Percentiles rank a stretch among this genome's conserved stretches.
phyloP scores from a whole-genome alignment of 164 flowering plant species.

The Hamamelis virginiana region DNA sequence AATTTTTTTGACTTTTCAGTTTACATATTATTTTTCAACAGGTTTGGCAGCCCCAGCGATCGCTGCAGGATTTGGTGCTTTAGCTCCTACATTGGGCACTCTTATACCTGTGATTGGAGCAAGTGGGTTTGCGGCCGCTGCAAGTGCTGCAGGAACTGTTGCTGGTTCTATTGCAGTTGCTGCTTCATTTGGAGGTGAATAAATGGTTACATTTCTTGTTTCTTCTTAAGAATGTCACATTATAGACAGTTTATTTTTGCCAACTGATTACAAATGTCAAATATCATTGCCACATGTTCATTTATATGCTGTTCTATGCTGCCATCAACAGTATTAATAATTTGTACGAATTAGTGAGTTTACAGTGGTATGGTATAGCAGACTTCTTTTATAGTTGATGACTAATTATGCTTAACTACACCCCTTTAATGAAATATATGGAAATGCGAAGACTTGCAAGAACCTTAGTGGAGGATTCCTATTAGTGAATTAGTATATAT shows the following conservation, averaged over 20 bases:
- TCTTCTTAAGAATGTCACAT: background rate
- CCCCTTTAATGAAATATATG: too few species aligned
- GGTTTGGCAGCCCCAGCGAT: slow-evolving; percentile 99
- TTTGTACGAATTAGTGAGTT: too few species aligned
- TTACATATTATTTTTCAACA: slow-evolving; percentile 30
- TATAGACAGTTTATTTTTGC: background rate
- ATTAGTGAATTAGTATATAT: too few species aligned
- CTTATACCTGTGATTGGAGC: slow-evolving; percentile 95
- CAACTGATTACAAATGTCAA: background rate
- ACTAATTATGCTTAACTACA: too few species aligned
- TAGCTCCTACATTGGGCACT: slow-evolving; percentile 96
- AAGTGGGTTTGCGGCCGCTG: slow-evolving; percentile 97
- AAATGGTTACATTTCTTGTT: background rate
- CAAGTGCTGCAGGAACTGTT: slow-evolving; percentile 95
- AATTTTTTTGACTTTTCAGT: slow-evolving; percentile 5
- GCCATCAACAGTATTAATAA: too few species aligned
- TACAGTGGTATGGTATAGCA: too few species aligned
- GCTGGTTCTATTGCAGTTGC: slow-evolving; percentile 99
- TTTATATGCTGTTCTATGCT: too few species aligned
- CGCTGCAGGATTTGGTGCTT: slow-evolving; percentile 95
- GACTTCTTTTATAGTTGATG: too few species aligned
- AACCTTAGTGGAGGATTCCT: too few species aligned
- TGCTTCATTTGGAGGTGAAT: slow-evolving; percentile 97
- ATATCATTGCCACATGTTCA: too few species aligned
- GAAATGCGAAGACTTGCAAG: too few species aligned